A percentile compares a stretch with the other conserved stretches of the same genome.
Conservation (phyloP, 768 basidiomycete species). For the Cubamyces lactineus region DNA sequence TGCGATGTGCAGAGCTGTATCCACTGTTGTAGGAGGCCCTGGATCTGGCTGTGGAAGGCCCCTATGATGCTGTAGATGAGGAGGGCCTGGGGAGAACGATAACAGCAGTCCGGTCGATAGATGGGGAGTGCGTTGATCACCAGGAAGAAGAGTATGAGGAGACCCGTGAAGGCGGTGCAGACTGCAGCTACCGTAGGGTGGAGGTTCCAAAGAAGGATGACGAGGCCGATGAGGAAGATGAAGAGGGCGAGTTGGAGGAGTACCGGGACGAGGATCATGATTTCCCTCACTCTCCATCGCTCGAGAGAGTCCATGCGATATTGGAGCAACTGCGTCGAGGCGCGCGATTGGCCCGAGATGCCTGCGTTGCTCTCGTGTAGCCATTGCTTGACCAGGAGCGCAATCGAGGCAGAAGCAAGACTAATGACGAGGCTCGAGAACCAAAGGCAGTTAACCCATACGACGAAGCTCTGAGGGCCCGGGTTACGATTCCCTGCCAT, state of each 20-base stretch:
- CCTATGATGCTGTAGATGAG: too few relatives aligned
- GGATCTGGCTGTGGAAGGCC: too few relatives aligned
- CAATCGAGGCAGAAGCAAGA: slow-evolving; percentile 30
- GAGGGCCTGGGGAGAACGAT: slow-evolving; percentile 22
- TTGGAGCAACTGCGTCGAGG: too few relatives aligned
- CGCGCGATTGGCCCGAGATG: too few relatives aligned
- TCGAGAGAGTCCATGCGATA: too few relatives aligned
- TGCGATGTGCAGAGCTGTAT: too few relatives aligned
- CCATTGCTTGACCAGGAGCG: slow-evolving; percentile 35
- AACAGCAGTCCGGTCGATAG: slow-evolving; percentile 17
- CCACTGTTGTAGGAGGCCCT: too few relatives aligned
- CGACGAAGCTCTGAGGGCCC: too few relatives aligned
- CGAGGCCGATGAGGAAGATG: slow-evolving; percentile 29
- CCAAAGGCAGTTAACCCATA: too few relatives aligned
- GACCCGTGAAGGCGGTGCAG: background rate
- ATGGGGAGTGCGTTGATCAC: slow-evolving; percentile 8
- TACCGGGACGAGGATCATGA: slow-evolving; percentile 24
- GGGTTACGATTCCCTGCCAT: too few relatives aligned
- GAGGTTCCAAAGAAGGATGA: slow-evolving; percentile 28
- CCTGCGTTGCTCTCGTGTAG: too few relatives aligned
- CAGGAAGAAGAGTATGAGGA: slow-evolving; percentile 13
- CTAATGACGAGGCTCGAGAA: slow-evolving; percentile 30
- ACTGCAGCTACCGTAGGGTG: slow-evolving; percentile 24
- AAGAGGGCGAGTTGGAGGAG: slow-evolving; percentile 26
- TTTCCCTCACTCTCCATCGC: slow-evolving; percentile 23